These are phyloP conservation scores for Populus ilicifolia DNA, from an alignment of 345 rosid genomes.

Conservation along the genomic window DNA sequence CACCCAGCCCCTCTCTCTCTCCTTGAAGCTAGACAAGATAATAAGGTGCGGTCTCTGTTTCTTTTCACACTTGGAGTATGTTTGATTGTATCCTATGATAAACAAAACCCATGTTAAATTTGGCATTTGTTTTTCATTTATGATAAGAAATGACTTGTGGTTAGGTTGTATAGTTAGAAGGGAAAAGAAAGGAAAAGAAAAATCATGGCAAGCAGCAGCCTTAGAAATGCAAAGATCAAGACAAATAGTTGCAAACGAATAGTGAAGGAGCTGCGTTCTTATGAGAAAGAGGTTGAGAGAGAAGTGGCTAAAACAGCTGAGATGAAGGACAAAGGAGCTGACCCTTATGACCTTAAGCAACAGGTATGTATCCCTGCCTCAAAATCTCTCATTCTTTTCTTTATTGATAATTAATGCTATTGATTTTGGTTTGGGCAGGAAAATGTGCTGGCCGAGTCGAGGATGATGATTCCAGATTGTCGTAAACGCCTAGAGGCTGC, in stretches of 20 bases:
- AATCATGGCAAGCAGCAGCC: conserved; percentile 25
- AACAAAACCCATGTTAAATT: no score
- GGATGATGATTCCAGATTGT: conserved; percentile 97
- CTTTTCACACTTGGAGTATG: background rate
- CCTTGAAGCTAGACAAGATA: background rate
- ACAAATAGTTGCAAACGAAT: conserved; percentile 73
- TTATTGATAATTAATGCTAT: no score
- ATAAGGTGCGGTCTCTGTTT: background rate
- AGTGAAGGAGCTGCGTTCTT: conserved; percentile 77
- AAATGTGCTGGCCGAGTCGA: conserved; percentile 92
- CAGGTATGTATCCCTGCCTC: conserved; percentile 42
- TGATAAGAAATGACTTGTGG: background rate
- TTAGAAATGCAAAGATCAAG: conserved; percentile 73
- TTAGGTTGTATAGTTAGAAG: background rate
- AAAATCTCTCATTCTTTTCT: no score
- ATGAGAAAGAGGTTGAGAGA: conserved; percentile 90
- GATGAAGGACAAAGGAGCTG: conserved; percentile 90
- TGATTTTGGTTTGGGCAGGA: conserved; percentile 44
- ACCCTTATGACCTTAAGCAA: conserved; percentile 89
- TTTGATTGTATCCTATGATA: no score
- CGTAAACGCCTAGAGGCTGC: conserved; percentile 84
- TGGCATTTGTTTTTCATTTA: no score
- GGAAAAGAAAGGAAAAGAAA: background rate
- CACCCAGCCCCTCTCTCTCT: background rate
- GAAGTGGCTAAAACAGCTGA: conserved; percentile 84